Percentiles rank a stretch among this genome's conserved stretches.
Conservation (phyloP, 2,329 filamentous ascomycete species). For the Byssothecium circinans region DNA sequence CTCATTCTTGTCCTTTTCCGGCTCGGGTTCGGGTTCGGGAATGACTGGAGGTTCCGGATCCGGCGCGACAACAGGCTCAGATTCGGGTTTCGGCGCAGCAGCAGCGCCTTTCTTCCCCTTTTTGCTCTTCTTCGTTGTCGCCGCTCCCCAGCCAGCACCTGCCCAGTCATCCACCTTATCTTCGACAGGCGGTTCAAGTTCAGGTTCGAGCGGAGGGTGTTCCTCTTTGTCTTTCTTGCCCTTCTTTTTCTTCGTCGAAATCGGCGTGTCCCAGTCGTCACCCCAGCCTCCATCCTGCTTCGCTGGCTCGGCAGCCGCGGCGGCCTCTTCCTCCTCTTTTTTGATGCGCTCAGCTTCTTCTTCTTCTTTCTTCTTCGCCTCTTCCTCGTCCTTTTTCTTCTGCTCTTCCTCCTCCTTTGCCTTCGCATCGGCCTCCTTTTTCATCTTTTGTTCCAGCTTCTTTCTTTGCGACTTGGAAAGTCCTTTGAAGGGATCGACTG, state of each 20-base stretch:
- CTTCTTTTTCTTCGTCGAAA: constrained; percentile 34
- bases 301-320: constrained; percentile 23
- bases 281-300: constrained; percentile 42
- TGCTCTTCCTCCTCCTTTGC: constrained; percentile 30
- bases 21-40: constrained; percentile 28
- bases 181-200: constrained; percentile 24
- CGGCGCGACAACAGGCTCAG: constrained; percentile 18
- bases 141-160: constrained; percentile 33
- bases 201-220: constrained; percentile 29
- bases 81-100: constrained; percentile 29
- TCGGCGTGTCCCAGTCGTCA: constrained; percentile 34
- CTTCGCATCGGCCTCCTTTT: constrained; percentile 31
- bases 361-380: constrained; percentile 13
- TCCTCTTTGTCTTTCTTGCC: constrained; percentile 33
- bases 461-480: constrained; percentile 35
- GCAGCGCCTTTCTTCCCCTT: constrained; percentile 56
- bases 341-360: constrained; percentile 29
- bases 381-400: constrained; percentile 24
- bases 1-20: constrained; percentile 35
- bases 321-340: constrained; percentile 31
- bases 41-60: constrained; percentile 27
- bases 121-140: constrained; percentile 53
- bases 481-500: constrained; percentile 33
- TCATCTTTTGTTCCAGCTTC: constrained; percentile 42
- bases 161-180: constrained; percentile 43